Evolutionary conservation across 306 rosid species (phyloP), one percentile per base, ranked within the genome.

Genomic region (Adenanthera pavonina): DNA sequence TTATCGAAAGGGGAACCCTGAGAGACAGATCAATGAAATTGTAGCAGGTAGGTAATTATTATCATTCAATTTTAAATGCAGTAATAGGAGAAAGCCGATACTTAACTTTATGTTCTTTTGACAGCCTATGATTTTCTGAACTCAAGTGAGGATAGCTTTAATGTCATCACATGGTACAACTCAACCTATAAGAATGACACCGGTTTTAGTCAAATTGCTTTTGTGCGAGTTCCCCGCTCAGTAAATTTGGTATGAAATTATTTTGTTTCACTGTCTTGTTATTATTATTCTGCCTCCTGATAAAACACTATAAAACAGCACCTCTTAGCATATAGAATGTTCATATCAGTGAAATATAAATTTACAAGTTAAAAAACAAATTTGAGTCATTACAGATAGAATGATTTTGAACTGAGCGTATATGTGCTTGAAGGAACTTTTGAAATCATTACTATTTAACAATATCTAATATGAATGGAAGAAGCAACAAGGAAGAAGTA

Each of bases 111-210:
- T 62, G 25, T 51, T 68, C 47, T 71, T 80, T 79, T 82, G 49
- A 80, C 97, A 95, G 97, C 92, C 71, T 94, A 89, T 57, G 97
- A 94, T 82, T 92, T 92, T 86, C 87, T 85, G 44, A 90, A 91
- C 88, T 86, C 98, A 36, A 85, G 89, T 76, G 62, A n/a, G 51
- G 88, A 74, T 44, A 81, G 62, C 74, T 88, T 84, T 73, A 86
- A 92, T 70, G 91, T 88, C 70, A 92, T 78, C 88, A 72, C 92
- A 68, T 92, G 97, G 98, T 94, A 90, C 94, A 94, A 94, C 85
- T 86, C 97, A 57, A 89, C 89, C 40, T 86, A 76, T 72, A 87
- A 89, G 83, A 91, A 92, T 69, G 90, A 92, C 72, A 56, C 94
- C 0, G 97, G 97, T 74, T 80, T 72, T 77, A 0, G 0, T 73